Conservation (phyloP, 208 protist genomes). For the Wallacemonas rigidus region DNA sequence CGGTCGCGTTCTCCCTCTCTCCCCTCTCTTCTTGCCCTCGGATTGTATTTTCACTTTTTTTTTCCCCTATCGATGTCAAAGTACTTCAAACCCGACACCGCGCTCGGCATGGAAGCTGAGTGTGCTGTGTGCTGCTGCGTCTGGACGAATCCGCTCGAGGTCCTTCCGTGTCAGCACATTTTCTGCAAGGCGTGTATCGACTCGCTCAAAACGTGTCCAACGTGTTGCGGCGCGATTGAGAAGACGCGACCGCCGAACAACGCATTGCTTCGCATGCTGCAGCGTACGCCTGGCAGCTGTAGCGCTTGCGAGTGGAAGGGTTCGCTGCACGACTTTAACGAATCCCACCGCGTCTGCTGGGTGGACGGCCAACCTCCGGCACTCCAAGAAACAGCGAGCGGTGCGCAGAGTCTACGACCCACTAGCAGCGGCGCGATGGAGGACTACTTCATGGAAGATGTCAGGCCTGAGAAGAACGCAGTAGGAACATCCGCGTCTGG, state of each 20-base stretch:
- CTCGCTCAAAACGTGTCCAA: slow-evolving; percentile 40
- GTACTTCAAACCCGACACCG: slow-evolving; percentile 46
- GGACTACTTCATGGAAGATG: slow-evolving; percentile 50
- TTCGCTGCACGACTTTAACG: slow-evolving; percentile 49
- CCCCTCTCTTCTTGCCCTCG: slow-evolving; percentile 7
- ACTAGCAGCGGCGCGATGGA: slow-evolving; percentile 20
- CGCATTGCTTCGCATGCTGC: slow-evolving; percentile 50
- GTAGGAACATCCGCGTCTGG: neutral
- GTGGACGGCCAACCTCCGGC: slow-evolving; percentile 17
- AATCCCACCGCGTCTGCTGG: slow-evolving; percentile 41
- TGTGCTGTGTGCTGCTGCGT: slow-evolving; percentile 49
- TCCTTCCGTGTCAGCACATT: slow-evolving; percentile 58
- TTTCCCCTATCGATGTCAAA: slow-evolving; percentile 34
- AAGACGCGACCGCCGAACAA: slow-evolving; percentile 30
- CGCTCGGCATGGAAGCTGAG: slow-evolving; percentile 44
- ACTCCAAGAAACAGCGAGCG: neutral
- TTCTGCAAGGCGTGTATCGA: slow-evolving; percentile 54
- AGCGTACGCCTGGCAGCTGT: slow-evolving; percentile 43
- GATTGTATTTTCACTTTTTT: neutral
- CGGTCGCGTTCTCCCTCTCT: slow-evolving; percentile 3
- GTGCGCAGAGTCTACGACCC: neutral
- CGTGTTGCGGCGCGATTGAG: slow-evolving; percentile 38
- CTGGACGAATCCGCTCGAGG: slow-evolving; percentile 48
- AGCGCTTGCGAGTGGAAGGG: slow-evolving; percentile 59
- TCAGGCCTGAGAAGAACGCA: neutral